A percentile compares a stretch with the other conserved stretches of the same genome.
These are phyloP conservation scores for Auricularia sp. DNA, from an alignment of 768 basidiomycete genomes.

Conservation along the genomic window DNA sequence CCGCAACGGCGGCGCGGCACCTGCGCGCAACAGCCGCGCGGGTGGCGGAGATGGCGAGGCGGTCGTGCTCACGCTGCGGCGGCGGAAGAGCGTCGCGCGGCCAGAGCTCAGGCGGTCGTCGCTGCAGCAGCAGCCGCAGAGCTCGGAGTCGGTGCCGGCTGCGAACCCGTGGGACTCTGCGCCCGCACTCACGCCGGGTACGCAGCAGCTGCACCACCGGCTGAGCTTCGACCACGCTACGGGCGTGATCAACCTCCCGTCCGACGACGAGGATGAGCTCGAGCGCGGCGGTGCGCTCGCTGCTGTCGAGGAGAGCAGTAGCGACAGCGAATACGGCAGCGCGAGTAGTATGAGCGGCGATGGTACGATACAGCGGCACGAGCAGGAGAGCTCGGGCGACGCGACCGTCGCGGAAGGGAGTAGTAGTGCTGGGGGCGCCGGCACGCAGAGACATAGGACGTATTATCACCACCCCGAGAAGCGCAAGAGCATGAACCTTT, in stretches of 20 bases:
- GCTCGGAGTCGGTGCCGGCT: neutral
- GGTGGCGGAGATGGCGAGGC: constrained; percentile 30
- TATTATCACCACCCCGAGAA: constrained; percentile 82
- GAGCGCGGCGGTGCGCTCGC: neutral
- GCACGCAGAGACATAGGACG: constrained; percentile 48
- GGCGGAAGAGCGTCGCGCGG: constrained; percentile 49
- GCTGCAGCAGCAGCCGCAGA: neutral
- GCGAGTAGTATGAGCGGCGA: constrained; percentile 9
- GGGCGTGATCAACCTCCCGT: constrained; percentile 82
- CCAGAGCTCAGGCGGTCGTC: constrained; percentile 16
- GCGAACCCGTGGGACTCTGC: neutral
- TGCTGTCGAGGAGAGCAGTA: constrained; percentile 14
- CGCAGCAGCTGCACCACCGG: constrained; percentile 37
- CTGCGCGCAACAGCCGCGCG: constrained; percentile 16
- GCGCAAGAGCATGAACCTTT: constrained; percentile 4
- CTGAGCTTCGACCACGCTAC: constrained; percentile 79
- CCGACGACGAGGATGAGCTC: constrained; percentile 37
- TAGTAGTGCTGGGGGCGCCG: neutral
- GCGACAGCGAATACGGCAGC: constrained; percentile 3
- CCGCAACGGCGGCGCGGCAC: constrained; percentile 7
- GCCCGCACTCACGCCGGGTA: neutral
- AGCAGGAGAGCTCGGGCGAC: constrained; percentile 1
- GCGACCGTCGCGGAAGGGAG: neutral
- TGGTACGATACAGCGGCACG: constrained; percentile 7
- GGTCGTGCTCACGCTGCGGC: constrained; percentile 73